Evolutionary conservation across 1,139 yeast genomes (phyloP), one percentile per base, ranked within the genome.

Genomic region (Saccharomyces hybrid): DNA sequence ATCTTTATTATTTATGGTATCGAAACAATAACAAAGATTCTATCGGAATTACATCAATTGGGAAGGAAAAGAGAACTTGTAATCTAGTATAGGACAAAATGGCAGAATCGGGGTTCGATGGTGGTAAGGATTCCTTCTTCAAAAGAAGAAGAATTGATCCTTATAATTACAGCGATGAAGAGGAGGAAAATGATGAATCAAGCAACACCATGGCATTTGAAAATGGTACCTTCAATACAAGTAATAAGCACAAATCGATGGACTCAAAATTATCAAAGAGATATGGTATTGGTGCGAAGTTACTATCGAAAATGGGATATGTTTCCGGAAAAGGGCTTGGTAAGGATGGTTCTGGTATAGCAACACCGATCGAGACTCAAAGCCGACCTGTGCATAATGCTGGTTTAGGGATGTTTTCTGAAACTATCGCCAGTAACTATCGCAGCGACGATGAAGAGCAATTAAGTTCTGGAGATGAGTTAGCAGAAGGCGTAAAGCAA

Each of bases 281-380:
- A 48, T 91, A 90, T 64, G 98, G 99, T 8, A 81, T 89, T 49
- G 99, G 98, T 38, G 96, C 96, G 2, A 73, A 79, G 53, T 73
- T 93, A 52, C 70, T 93, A 75, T 77, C 82, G 64, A 79, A 83
- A 62, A 91, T 93, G 98, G 99, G 99, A 0, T 91, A 89, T 68
- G 77, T 78, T 14, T 80, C 80, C 48, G 99, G 99, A 0, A 75
- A 79, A 60, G 98, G 98, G 0, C 77, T 93, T 24, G 99, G 99
- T 0, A 71, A 74, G 3, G 71, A 76, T 24, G 82, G 84, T 1
- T 77, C 78, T 52, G 99, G 99, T 46, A 88, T 89, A 1, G 78
- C 80, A 0, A 80, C 79, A 19, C 98, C 98, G 0, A 83, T 93
- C 9, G 85, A 86, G 58, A 86, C 89, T 8, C 77, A 79, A 57